Base-by-base conservation (phyloP, 2,329 filamentous ascomycete species). In the Cladophialophora immunda region DNA sequence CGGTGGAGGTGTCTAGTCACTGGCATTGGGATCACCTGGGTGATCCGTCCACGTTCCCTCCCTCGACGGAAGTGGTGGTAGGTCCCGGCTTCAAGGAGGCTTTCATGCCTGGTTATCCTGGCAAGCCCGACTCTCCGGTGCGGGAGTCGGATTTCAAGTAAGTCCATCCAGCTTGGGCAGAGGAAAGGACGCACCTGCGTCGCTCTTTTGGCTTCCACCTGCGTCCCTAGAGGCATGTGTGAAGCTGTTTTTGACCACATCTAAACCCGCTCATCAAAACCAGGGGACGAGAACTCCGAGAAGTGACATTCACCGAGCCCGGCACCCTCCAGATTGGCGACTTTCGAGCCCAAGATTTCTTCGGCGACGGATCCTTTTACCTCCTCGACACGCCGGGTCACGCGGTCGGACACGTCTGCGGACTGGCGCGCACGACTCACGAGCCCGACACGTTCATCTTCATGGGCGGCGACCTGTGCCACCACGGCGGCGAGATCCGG, bases 61-160 rank as follows among this genome's bases (percentile, higher is more conserved):
- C 34, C 2, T 53, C 63, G n/a, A 85, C 84, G 0, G 78, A 82
- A 13, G 71, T 88, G 0, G 70, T 87, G 27, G 84, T 87, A 4
- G 86, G 85, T 0, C 81, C 84, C 0, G 85, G 85, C 0, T 83
- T 86, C 73, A 83, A 80, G 57, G 67, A 79, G 2, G 75, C 74
- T 0, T 80, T 83, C 70, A 71, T 81, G 2, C 85, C 85, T 0
- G 85, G 83, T 0, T 83, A 78, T 58, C 85, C 85, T 0, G 66
- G 71, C 1, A 77, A 80, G 22, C 72, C 76, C 2, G 69, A 79
- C 0, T 77, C 77, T 62, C 58, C 68, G 3, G 57, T 68, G 5
- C 62, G 57, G 0, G 78, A 81, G 45, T 77, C 71, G n/a, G 78
- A 82, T 64, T 78, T 80, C 55, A 62, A 50, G 64, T 66, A 30